Percentiles rank a stretch among this genome's conserved stretches.
Conservation (phyloP, 768 basidiomycete genomes). For the Rhodosporidiobolus odoratus region DNA sequence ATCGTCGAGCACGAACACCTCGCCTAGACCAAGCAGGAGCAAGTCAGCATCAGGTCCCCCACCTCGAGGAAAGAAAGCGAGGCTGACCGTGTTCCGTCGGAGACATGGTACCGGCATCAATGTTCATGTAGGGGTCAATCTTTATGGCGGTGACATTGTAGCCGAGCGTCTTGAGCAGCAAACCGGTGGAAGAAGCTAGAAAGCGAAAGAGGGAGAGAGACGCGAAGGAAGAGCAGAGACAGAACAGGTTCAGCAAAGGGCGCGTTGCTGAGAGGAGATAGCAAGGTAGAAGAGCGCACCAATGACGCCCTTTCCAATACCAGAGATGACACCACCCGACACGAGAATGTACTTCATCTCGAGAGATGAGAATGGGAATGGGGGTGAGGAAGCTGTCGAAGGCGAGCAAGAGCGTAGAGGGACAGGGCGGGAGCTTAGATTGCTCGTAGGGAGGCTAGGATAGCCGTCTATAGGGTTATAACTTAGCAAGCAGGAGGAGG, state of each 20-base stretch:
- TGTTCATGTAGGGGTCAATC: constrained; percentile 99
- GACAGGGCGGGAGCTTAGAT: background rate
- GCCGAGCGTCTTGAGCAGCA: constrained; percentile 88
- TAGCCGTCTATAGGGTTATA: background rate
- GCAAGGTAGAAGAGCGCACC: constrained; percentile 55
- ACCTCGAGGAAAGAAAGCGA: background rate
- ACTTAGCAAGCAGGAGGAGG: background rate
- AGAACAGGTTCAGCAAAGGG: background rate
- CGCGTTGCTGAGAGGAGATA: background rate
- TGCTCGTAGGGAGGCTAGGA: background rate
- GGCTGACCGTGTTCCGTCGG: constrained; percentile 86
- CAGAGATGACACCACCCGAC: constrained; percentile 94
- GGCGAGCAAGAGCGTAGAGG: background rate
- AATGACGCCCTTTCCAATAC: constrained; percentile 98
- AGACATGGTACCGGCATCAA: constrained; percentile 98
- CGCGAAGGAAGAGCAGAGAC: background rate
- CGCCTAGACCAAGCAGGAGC: constrained; percentile 55
- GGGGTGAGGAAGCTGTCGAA: background rate
- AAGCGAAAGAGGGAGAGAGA: background rate
- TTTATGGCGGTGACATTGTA: constrained; percentile 98
- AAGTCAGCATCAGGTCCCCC: background rate
- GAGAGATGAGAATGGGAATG: background rate
- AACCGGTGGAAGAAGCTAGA: constrained; percentile 88
- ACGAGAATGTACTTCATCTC: constrained; percentile 91
- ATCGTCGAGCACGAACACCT: constrained; percentile 97